Evolutionary conservation across 2,329 filamentous ascomycete species (phyloP).

Genomic region (Alternaria triticimaculans): DNA sequence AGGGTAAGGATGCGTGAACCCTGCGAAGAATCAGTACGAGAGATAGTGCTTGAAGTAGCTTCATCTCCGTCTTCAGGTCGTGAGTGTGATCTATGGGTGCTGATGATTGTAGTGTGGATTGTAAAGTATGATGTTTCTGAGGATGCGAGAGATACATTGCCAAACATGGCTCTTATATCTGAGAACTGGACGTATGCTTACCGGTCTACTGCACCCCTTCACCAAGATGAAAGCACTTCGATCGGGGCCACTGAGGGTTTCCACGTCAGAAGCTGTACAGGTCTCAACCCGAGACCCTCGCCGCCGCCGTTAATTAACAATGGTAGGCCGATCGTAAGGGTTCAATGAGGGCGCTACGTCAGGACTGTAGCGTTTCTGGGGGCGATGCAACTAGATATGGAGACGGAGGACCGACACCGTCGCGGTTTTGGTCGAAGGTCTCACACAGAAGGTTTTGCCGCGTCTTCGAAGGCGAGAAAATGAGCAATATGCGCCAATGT

Average conservation of each 20-base stretch:
- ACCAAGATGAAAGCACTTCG: background rate
- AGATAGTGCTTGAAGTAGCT: background rate
- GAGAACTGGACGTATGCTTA: too few relatives aligned
- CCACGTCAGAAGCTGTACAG: background rate
- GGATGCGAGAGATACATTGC: too few relatives aligned
- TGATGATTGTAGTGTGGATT: background rate
- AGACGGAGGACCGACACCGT: background rate
- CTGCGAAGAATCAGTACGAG: background rate
- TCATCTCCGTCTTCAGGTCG: background rate
- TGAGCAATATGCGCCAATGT: background rate
- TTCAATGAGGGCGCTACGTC: background rate
- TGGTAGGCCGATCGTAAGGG: background rate
- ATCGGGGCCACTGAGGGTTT: background rate
- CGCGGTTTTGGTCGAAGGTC: background rate
- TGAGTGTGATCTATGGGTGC: background rate
- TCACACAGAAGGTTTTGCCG: background rate
- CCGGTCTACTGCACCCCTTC: too few relatives aligned
- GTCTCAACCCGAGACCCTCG: background rate
- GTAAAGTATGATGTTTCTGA: background rate
- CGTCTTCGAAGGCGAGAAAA: background rate
- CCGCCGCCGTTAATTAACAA: background rate
- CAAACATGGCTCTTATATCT: too few relatives aligned
- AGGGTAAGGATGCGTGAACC: background rate
- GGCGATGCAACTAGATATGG: too few relatives aligned
- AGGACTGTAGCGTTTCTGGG: background rate